Conservation (phyloP, 129 eudicot species). For the Flaveria bidentis region DNA sequence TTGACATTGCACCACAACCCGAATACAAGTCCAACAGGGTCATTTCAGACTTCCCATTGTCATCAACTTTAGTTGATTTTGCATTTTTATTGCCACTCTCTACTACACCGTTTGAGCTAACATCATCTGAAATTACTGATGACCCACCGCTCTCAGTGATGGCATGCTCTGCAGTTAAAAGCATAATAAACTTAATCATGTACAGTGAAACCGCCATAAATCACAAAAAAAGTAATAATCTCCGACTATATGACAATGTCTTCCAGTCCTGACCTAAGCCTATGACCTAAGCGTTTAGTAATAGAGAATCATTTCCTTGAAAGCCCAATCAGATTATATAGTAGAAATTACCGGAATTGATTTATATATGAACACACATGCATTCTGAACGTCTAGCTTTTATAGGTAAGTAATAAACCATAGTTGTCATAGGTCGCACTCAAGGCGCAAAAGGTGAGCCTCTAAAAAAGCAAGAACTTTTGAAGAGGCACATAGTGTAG, state of each 20-base stretch:
- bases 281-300: neutral
- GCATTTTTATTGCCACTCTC: constrained; percentile 8
- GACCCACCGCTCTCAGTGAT: constrained; percentile 25
- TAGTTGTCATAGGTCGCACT: too few relatives aligned
- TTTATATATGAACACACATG: neutral
- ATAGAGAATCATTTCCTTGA: neutral
- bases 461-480: too few relatives aligned
- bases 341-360: neutral
- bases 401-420: neutral
- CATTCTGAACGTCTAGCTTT: neutral
- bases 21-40: constrained; percentile 51
- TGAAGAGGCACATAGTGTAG: too few relatives aligned
- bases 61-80: neutral
- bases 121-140: constrained; percentile 35
- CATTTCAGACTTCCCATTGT: constrained; percentile 20
- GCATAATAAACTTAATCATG: neutral
- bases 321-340: neutral
- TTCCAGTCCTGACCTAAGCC: neutral
- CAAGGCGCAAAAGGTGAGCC: too few relatives aligned
- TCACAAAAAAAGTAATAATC: neutral
- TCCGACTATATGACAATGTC: neutral
- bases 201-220: neutral
- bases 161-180: constrained; percentile 24
- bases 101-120: constrained; percentile 23
- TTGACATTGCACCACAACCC: constrained; percentile 70